Base-by-base conservation (phyloP, 192 early-diverging fungal species). In the Coemansia sp. region DNA sequence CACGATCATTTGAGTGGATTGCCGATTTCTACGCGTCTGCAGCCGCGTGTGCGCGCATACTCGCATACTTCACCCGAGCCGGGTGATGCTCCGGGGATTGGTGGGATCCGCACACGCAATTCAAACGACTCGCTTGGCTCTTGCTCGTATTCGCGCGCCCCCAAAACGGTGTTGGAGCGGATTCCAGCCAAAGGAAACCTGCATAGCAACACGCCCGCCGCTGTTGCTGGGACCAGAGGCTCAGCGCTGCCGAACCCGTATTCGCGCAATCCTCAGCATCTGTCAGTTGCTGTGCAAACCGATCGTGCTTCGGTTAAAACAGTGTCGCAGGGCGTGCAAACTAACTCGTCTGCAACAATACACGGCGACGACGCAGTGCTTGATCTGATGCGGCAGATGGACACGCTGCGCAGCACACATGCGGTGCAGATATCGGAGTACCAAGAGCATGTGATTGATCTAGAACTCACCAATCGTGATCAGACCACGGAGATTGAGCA, bases 351-450 rank as follows among this genome's bases (percentile, higher is more conserved):
- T 0, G 49, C 32, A 8, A 49, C 25, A 0, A 83, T 83, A 39
- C 80, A 83, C 51, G 63, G 68, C 46, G 80, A 83, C 71, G 80
- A 73, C 2, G 75, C 80, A 10, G 80, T 83, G 7, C 57, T 83
- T 38, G 75, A 77, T 22, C 58, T 83, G 49, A 77, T 83, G 80
- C 75, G 75, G 25, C 80, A 74, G 63, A 68, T 83, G 69, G 80
- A 83, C 42, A 43, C 38, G 5, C 53, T 73, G 55, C 80, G 80
- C 12, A 67, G 54, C 49, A 61, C 56, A 6, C 80, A 83, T 53
- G 67, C 80, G 0, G 70, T 76, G 40, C 80, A 83, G 60, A 74
- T 83, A 65, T 69, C 64, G 32, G 80, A 76, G 63, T 83, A 83
- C 69, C 80, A 83, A 66, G 80, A 83, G 61, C 80, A 83, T 43